A percentile compares a stretch with the other conserved stretches of the same genome.
Evolutionary conservation across 768 basidiomycete genomes (phyloP).

Genomic region (Boletus pseudopeckii): DNA sequence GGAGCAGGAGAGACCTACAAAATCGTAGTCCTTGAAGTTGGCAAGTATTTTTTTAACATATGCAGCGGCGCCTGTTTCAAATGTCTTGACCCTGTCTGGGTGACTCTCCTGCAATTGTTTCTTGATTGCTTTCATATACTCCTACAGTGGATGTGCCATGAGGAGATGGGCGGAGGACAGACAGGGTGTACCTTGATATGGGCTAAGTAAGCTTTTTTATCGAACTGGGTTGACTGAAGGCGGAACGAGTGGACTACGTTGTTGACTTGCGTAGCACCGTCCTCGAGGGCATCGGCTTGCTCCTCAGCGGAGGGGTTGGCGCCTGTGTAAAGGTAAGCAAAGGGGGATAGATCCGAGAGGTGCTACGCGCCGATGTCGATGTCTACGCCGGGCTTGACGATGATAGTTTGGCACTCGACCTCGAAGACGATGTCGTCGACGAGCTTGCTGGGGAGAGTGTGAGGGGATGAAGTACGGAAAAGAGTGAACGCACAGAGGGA

Average conservation of each 20-base stretch:
- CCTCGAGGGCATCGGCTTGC: slow-evolving; percentile 73
- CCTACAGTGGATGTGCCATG: slow-evolving; percentile 38
- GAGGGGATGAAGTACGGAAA: slow-evolving; percentile 3
- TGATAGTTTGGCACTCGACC: slow-evolving; percentile 75
- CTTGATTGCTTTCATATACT: slow-evolving; percentile 94
- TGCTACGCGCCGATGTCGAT: slow-evolving; percentile 76
- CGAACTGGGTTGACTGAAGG: slow-evolving; percentile 74
- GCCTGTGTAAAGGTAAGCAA: slow-evolving; percentile 44
- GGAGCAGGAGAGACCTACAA: slow-evolving; percentile 48
- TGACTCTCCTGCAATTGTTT: slow-evolving; percentile 48
- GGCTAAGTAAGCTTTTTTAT: slow-evolving; percentile 82
- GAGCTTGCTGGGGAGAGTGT: slow-evolving; percentile 52
- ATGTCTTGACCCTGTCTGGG: slow-evolving; percentile 62
- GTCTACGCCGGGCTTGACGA: slow-evolving; percentile 69
- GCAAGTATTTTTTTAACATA: slow-evolving; percentile 87
- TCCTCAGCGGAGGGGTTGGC: slow-evolving; percentile 95
- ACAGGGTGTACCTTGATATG: slow-evolving; percentile 65
- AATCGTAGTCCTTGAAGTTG: slow-evolving; percentile 94
- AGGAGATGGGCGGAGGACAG: not conserved
- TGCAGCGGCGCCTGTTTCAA: slow-evolving; percentile 75
- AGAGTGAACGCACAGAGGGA: slow-evolving; percentile 59
- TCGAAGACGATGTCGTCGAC: slow-evolving; percentile 82
- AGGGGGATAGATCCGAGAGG: not conserved
- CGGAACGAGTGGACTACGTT: slow-evolving; percentile 92
- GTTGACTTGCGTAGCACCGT: slow-evolving; percentile 75